Base-by-base conservation (phyloP, 768 basidiomycete genomes). In the Termitomyces heimii region DNA sequence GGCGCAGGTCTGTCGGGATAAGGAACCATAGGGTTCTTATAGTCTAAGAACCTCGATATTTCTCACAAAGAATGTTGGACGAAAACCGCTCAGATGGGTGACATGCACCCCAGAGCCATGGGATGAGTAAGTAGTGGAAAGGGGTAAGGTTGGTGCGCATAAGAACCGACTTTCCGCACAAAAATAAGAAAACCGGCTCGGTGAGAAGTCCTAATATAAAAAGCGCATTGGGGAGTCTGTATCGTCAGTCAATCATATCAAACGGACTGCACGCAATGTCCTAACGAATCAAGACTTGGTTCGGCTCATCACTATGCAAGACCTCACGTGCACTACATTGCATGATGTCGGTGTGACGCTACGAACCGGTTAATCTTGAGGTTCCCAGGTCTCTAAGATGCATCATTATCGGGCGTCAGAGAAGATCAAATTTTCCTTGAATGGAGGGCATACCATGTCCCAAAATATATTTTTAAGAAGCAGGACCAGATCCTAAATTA, bases 11-110 rank as follows among this genome's bases (percentile, higher is more conserved):
- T 50, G 47, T 32, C 22, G 55, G 18, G 35, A 37, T n/a, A 39
- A 28, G 37, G 31, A 29, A 39, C 4, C 46, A 16, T 28, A 14
- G 35, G 37, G n/a, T 44, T 61, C 62, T 65, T 61, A 59, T 62
- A 42, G 31, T n/a, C 29, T 12, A 55, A 58, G 46, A 34, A 26
- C 35, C n/a, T 20, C 18, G 43, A 35, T 37, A 14, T 43, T 57
- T 55, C 46, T 34, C 32, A 54, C 53, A 39, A 63, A 32, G 48
- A 56, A 46, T 24, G 28, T 18, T n/a, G n/a, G 9, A 18, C 22
- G 24, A n/a, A 51, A 39, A 28, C 5, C 26, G n/a, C 18, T n/a
- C 35, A n/a, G 26, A 0, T 28, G 12, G 10, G 12, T 28, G 37
- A 4, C 12, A 40, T 52, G n/a, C n/a, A 40, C n/a, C 14, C 26